phyloP scores from a whole-genome alignment of 2,329 filamentous ascomycete genomes.

The Colletotrichum orchidophilum region DNA sequence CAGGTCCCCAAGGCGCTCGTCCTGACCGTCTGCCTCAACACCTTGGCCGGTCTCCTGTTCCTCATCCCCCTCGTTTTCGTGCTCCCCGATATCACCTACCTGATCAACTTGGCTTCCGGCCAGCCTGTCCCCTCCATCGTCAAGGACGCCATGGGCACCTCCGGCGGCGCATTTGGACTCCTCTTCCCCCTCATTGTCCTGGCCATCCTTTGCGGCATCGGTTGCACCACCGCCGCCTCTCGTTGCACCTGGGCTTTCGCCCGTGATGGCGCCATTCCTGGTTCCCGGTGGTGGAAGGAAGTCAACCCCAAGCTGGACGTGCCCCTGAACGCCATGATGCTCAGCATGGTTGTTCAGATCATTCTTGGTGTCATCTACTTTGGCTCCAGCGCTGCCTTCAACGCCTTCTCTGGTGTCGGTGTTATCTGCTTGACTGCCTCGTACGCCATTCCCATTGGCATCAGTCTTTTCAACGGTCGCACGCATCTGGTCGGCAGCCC shows the following conservation, averaged over 20 bases:
- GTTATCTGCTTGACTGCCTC: slow-evolving; percentile 76
- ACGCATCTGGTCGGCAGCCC: slow-evolving; percentile 64
- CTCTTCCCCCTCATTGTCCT: slow-evolving; percentile 73
- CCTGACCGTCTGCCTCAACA: slow-evolving; percentile 72
- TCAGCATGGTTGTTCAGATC: slow-evolving; percentile 72
- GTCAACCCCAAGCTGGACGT: slow-evolving; percentile 71
- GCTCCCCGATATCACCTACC: slow-evolving; percentile 67
- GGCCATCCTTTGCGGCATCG: slow-evolving; percentile 72
- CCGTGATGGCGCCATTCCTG: slow-evolving; percentile 75
- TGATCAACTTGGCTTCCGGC: slow-evolving; percentile 61
- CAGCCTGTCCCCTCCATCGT: slow-evolving; percentile 75
- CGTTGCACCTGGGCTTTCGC: slow-evolving; percentile 76
- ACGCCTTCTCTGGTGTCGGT: slow-evolving; percentile 75
- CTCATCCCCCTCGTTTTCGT: slow-evolving; percentile 76
- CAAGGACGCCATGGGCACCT: slow-evolving; percentile 67
- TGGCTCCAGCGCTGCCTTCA: slow-evolving; percentile 75
- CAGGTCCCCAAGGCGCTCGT: slow-evolving; percentile 81
- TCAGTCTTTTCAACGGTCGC: slow-evolving; percentile 69
- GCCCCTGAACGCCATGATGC: slow-evolving; percentile 77
- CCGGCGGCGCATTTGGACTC: slow-evolving; percentile 70
- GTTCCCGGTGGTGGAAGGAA: slow-evolving; percentile 66
- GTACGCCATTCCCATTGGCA: slow-evolving; percentile 73
- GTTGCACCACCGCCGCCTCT: slow-evolving; percentile 75
- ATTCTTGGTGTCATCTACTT: slow-evolving; percentile 75
- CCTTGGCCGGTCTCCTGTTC: slow-evolving; percentile 72